Conservation (phyloP, 768 basidiomycete species). For the Trametes sanguinea region DNA sequence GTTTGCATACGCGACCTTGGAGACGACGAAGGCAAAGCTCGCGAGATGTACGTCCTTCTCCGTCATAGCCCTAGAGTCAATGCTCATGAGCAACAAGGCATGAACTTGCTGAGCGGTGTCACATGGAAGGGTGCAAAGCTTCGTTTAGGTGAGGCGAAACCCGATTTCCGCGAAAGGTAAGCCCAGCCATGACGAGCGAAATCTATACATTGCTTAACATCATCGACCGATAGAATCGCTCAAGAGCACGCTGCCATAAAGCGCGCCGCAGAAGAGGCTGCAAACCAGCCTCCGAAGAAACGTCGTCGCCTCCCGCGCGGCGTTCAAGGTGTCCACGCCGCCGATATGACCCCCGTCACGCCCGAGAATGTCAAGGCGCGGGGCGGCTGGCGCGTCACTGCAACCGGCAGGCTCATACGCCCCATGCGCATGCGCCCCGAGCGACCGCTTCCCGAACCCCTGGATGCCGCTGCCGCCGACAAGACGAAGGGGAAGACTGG, state of each 20-base stretch:
- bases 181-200: constrained; percentile 9
- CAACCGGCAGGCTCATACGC: constrained; percentile 63
- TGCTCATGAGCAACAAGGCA: constrained; percentile 44
- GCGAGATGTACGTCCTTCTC: constrained; percentile 56
- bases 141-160: constrained; percentile 81
- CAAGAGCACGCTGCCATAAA: constrained; percentile 36
- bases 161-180: constrained; percentile 67
- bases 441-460: constrained; percentile 51
- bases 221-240: constrained; percentile 32
- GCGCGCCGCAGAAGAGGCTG: constrained; percentile 25
- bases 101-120: constrained; percentile 75
- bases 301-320: constrained; percentile 40
- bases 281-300: constrained; percentile 45
- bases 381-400: constrained; percentile 69
- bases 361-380: constrained; percentile 53
- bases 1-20: constrained; percentile 75
- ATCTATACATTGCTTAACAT: not conserved
- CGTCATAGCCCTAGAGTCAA: not conserved
- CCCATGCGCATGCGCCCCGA: constrained; percentile 72
- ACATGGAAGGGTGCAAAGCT: constrained; percentile 89
- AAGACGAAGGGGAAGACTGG: constrained; percentile 24
- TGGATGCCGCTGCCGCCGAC: constrained; percentile 10
- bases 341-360: constrained; percentile 67
- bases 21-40: constrained; percentile 59
- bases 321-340: constrained; percentile 46